Percentiles rank a stretch among this genome's conserved stretches.
Conservation (phyloP, 176 grass and related monocot genomes). For the Ensete ventricosum region DNA sequence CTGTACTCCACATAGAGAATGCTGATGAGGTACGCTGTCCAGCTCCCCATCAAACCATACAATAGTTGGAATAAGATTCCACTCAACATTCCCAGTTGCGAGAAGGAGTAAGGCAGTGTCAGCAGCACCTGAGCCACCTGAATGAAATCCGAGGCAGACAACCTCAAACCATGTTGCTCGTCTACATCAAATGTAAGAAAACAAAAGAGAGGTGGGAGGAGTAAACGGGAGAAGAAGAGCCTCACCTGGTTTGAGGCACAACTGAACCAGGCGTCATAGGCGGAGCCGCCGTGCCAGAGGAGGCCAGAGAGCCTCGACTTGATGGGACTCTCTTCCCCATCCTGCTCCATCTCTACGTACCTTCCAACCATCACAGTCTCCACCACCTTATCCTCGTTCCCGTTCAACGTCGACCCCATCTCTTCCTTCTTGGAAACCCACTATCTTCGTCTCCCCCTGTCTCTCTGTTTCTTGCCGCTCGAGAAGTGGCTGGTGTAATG, state of each 20-base stretch:
- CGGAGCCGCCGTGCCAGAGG: slow-evolving; percentile 93
- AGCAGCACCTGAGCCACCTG: slow-evolving; percentile 98
- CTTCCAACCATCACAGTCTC: slow-evolving; percentile 61
- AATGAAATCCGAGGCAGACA: slow-evolving; percentile 3
- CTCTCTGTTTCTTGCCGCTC: not conserved
- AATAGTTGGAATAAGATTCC: slow-evolving; percentile 93
- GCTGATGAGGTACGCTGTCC: slow-evolving; percentile 98
- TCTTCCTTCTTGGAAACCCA: not conserved
- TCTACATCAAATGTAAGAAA: not conserved
- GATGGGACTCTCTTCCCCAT: slow-evolving; percentile 27
- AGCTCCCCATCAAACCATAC: slow-evolving; percentile 88
- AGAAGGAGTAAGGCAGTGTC: slow-evolving; percentile 96
- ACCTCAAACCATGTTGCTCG: not conserved
- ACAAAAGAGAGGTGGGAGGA: not conserved
- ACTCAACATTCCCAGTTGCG: slow-evolving; percentile 91
- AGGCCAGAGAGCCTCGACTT: slow-evolving; percentile 80
- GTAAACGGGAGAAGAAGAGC: not conserved
- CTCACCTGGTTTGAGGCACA: slow-evolving; percentile 94
- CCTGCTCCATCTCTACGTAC: slow-evolving; percentile 88
- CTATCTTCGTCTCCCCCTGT: not conserved
- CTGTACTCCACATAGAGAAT: slow-evolving; percentile 93
- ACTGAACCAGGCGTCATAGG: slow-evolving; percentile 99
- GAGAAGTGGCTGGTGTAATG: slow-evolving; percentile 1
- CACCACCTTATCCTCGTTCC: slow-evolving; percentile 59
- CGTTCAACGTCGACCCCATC: slow-evolving; percentile 50